Evolutionary conservation across 2,329 filamentous ascomycete species (phyloP).

Genomic region (Paraphoma sp.): DNA sequence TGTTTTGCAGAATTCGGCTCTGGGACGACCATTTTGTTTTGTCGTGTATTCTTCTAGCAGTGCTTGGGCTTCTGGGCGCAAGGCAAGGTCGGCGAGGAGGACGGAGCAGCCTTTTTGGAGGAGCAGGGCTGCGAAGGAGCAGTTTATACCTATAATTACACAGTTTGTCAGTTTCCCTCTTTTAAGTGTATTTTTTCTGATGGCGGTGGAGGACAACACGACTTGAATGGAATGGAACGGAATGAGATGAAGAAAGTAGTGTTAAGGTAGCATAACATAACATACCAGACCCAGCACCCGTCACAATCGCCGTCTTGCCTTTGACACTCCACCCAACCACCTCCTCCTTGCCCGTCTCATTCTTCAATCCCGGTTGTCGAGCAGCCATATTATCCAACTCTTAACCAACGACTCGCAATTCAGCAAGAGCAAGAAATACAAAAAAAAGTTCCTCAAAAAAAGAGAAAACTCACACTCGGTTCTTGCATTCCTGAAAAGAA

Average conservation of each 20-base stretch:
- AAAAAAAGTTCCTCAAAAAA: too few relatives aligned
- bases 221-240: too few relatives aligned
- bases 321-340: constrained; percentile 44
- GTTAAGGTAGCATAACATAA: background rate
- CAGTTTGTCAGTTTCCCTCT: background rate
- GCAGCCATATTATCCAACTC: background rate
- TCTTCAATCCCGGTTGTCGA: background rate
- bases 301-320: constrained; percentile 57
- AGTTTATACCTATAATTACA: constrained; percentile 53
- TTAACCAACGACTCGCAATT: too few relatives aligned
- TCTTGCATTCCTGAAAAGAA: too few relatives aligned
- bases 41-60: constrained; percentile 43
- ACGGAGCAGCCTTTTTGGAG: constrained; percentile 56
- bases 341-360: constrained; percentile 1
- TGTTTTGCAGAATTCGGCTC: constrained; percentile 54
- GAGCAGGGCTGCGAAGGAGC: constrained; percentile 54
- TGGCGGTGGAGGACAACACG: too few relatives aligned
- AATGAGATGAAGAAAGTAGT: too few relatives aligned
- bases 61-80: constrained; percentile 56
- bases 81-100: constrained; percentile 55
- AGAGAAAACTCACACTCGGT: too few relatives aligned
- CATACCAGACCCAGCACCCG: constrained; percentile 53
- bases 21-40: constrained; percentile 26
- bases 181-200: too few relatives aligned
- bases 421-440: too few relatives aligned